Evolutionary conservation across 257 asterid genomes (phyloP), one percentile per base, ranked within the genome.

Genomic region (Pogostemon cablin): DNA sequence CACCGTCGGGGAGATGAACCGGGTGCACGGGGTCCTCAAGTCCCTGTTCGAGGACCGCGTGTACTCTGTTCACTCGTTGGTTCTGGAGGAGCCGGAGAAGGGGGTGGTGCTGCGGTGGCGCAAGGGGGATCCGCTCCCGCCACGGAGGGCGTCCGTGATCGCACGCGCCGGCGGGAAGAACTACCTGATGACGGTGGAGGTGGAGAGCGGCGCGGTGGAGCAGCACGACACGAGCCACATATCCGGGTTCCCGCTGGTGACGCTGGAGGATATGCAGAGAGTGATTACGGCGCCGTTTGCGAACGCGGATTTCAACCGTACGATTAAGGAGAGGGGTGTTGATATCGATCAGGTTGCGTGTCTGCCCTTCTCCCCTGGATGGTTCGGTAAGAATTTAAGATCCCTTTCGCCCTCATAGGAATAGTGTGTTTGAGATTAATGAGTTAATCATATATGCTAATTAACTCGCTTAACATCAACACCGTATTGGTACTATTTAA

Each of bases 361-460:
- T 80, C 7, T 86, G 69, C 88, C 98, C 0, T 88, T 87, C 17
- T 86, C 97, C 0, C 83, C 93, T 0, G 96, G 97, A 0, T 89
- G 96, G 97, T 91, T 79, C 15, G 97, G 91, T 83, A 67, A 8
- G 32, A 12, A 25, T 25, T 25, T 25, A 25, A 25, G 32, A 25
- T 25, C 32, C 32, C 32, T 25, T 1, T 25, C 32, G 32, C 32
- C 32, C 32, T 25, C 32, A 25, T 25, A 25, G 32, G 32, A 25
- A 25, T 25, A 25, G 32, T 25, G 32, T 25, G 32, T 25, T 25
- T 1, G 32, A 25, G 32, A 25, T 25, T 25, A 25, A 25, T 25
- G 1, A 15, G 17, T 15, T 15, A 15, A 15, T 15, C 17, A 15
- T 15, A 0, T 25, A 25, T 25, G 32, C 32, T 25, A 25, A 25